Conservation (phyloP, 331 rosid genomes). For the Acacia pycnantha region DNA sequence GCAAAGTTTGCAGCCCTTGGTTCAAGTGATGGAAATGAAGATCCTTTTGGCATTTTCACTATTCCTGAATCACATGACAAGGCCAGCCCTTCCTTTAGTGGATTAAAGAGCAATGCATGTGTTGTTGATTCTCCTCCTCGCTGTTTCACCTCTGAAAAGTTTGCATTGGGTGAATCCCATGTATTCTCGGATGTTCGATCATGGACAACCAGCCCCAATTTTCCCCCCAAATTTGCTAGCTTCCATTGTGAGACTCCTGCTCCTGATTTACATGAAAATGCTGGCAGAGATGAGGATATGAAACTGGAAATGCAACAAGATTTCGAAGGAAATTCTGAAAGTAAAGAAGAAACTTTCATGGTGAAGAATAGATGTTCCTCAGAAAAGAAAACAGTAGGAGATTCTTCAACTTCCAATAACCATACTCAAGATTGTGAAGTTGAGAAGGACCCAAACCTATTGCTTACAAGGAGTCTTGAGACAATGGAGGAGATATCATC, state of each 20-base stretch:
- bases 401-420: slow-evolving; percentile 36
- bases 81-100: slow-evolving; percentile 39
- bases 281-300: slow-evolving; percentile 43
- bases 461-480: slow-evolving; percentile 25
- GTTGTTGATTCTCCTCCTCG: slow-evolving; percentile 45
- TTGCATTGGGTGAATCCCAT: slow-evolving; percentile 39
- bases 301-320: slow-evolving; percentile 36
- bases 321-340: slow-evolving; percentile 29
- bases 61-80: slow-evolving; percentile 34
- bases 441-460: slow-evolving; percentile 35
- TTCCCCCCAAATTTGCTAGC: slow-evolving; percentile 37
- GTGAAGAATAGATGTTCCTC: slow-evolving; percentile 40
- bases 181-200: slow-evolving; percentile 31
- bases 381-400: slow-evolving; percentile 36
- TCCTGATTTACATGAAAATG: slow-evolving; percentile 49
- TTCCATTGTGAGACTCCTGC: slow-evolving; percentile 51
- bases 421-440: slow-evolving; percentile 31
- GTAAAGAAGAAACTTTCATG: slow-evolving; percentile 39
- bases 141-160: slow-evolving; percentile 43
- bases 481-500: slow-evolving; percentile 51
- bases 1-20: slow-evolving; percentile 37
- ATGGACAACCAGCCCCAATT: slow-evolving; percentile 37
- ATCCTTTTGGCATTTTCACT: slow-evolving; percentile 42
- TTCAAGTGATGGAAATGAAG: slow-evolving; percentile 43
- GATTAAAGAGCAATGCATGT: slow-evolving; percentile 38